phyloP scores from a whole-genome alignment of 177 flowering plant genomes.

The Tripterygium wilfordii region DNA sequence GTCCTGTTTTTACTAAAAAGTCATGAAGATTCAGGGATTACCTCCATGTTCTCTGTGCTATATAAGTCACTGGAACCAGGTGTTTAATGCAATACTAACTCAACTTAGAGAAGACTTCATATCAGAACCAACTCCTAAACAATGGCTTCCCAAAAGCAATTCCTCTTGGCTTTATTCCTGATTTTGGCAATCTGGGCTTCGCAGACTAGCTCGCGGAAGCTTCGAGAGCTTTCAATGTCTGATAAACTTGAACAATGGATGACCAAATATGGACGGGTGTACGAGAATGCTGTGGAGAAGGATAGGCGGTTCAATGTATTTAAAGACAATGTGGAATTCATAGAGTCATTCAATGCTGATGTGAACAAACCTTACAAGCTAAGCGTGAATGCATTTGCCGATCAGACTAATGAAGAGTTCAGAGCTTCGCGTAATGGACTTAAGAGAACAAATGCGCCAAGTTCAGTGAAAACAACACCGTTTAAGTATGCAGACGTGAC shows the following conservation, averaged over 20 bases:
- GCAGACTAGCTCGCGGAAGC: background rate
- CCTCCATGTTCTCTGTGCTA: background rate
- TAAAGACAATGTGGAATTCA: conserved; percentile 2
- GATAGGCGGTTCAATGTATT: conserved; percentile 8
- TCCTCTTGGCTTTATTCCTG: background rate
- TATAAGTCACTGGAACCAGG: background rate
- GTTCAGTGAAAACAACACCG: background rate
- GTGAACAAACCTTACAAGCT: conserved; percentile 2
- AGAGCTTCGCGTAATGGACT: background rate
- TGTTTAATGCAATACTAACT: background rate
- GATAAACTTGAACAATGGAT: conserved; percentile 10
- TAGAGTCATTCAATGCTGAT: conserved; percentile 3
- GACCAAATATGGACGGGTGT: background rate
- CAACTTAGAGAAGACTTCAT: background rate
- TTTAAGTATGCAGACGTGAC: background rate
- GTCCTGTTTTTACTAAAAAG: background rate
- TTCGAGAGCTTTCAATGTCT: background rate
- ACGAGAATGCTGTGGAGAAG: conserved; percentile 3
- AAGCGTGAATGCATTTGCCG: conserved; percentile 7
- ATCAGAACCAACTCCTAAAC: background rate
- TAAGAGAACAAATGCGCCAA: background rate
- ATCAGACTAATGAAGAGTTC: conserved; percentile 9
- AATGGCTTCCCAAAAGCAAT: background rate
- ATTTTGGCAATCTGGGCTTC: background rate
- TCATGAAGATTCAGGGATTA: background rate